Evolutionary conservation across 2,329 filamentous ascomycete genomes (phyloP), one percentile per base, ranked within the genome.

Genomic region (Chaetothyriales sp.): DNA sequence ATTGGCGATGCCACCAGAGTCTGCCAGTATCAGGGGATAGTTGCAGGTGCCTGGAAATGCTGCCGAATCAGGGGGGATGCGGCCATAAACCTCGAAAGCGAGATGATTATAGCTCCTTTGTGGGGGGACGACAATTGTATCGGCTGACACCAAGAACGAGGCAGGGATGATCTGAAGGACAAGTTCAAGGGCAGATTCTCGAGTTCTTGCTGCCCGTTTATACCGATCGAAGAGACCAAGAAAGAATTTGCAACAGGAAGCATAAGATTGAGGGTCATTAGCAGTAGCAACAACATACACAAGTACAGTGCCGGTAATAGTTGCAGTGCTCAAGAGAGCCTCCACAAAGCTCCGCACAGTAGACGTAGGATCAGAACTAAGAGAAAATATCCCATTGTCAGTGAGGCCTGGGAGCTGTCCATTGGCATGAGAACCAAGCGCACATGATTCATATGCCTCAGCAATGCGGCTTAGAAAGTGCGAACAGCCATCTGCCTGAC

Each of bases 141-240:
- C 71, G n/a, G 69, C 66, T 0, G 72, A 74, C 33, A 73, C 72
- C 18, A 82, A 64, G 52, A 78, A 75, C 28, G 70, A 69, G 20
- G 78, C 70, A 0, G 79, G 77, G 13, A 83, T 62, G 22, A 82
- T 70, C 57, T 82, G 78, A 28, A 82, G 65, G 10, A 77, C 73
- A 20, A 82, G 63, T 53, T 81, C 77, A 48, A 66, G 64, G 20
- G 67, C 58, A 15, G 60, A 43, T 19, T 46, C 37, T 13, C 25
- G 53, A 19, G 55, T 49, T 18, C 44, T 43, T 6, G 44, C 28
- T 13, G 49, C 44, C 19, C 55, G 28, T 46, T 72, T 64, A 54
- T 80, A 78, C 47, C 73, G 69, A 56, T 78, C 74, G 58, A 77
- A 78, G 0, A 81, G 69, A 5, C 67, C 63, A 69, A 75, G 75